Percentiles rank a stretch among this genome's conserved stretches.
These are phyloP conservation scores for Puccinia triticina DNA, from an alignment of 1,284 basidiomycete species.

Conservation along the genomic window DNA sequence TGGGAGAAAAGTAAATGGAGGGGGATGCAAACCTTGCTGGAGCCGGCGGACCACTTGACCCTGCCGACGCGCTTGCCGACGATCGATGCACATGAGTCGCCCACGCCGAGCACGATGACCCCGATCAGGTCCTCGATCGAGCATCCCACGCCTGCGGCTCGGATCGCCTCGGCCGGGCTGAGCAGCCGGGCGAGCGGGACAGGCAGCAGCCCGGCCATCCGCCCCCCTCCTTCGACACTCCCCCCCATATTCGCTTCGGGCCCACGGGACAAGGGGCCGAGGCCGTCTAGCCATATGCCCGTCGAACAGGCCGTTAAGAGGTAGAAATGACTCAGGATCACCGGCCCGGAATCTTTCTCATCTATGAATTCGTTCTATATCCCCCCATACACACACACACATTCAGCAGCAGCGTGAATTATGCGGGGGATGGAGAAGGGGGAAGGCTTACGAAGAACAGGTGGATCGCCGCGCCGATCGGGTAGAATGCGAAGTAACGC, in stretches of 20 bases:
- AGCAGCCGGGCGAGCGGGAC: too few relatives aligned
- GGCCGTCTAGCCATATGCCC: constrained; percentile 93
- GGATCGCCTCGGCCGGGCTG: too few relatives aligned
- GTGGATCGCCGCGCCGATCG: constrained; percentile 89
- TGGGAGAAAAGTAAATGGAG: not conserved
- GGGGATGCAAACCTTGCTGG: not conserved
- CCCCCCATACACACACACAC: not conserved
- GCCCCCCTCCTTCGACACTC: too few relatives aligned
- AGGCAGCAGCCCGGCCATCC: too few relatives aligned
- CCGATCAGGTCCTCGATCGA: constrained; percentile 68
- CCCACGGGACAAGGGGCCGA: constrained; percentile 56
- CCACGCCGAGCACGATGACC: constrained; percentile 84
- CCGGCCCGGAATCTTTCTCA: constrained; percentile 90
- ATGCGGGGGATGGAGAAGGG: not conserved
- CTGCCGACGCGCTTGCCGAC: constrained; percentile 76
- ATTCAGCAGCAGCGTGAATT: not conserved
- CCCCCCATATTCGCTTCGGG: too few relatives aligned
- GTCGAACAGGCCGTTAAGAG: constrained; percentile 91
- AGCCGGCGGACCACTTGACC: not conserved
- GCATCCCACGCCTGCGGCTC: constrained; percentile 49
- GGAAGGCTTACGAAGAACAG: constrained; percentile 71
- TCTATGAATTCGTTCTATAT: constrained; percentile 84
- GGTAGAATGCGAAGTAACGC: constrained; percentile 96
- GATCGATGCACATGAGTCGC: constrained; percentile 91
- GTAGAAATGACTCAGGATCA: constrained; percentile 96